phyloP scores from a whole-genome alignment of 139 green algal species.

The Tetraselmis striata region DNA sequence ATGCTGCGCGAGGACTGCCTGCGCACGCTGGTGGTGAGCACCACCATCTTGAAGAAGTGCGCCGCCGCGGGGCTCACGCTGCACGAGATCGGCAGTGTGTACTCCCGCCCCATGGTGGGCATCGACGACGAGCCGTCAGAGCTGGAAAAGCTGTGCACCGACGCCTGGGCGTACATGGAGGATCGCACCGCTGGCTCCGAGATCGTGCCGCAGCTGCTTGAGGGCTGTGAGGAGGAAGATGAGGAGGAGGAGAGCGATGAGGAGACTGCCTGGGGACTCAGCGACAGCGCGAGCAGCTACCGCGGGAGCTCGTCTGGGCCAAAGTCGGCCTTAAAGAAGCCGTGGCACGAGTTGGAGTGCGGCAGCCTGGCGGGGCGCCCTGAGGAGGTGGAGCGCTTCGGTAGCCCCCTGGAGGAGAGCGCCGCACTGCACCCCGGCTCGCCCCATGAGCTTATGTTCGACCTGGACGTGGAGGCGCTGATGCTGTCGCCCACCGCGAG shows the following conservation, averaged over 20 bases:
- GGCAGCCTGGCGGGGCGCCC: not conserved
- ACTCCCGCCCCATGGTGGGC: slow-evolving; percentile 71
- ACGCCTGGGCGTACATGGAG: slow-evolving; percentile 33
- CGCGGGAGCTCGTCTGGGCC: not conserved
- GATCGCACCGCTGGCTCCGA: too few species aligned
- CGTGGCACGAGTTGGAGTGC: too few species aligned
- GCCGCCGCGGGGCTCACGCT: slow-evolving; percentile 72
- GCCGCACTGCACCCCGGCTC: not conserved
- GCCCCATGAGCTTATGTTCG: not conserved
- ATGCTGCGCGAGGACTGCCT: slow-evolving; percentile 77
- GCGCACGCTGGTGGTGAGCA: slow-evolving; percentile 82
- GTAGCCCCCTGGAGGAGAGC: not conserved
- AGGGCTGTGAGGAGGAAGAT: slow-evolving; percentile 12
- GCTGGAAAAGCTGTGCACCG: slow-evolving; percentile 68
- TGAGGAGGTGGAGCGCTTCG: not conserved
- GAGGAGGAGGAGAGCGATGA: slow-evolving; percentile 10
- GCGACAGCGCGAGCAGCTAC: not conserved
- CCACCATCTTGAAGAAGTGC: slow-evolving; percentile 75
- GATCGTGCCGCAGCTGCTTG: too few species aligned
- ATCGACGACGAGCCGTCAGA: slow-evolving; percentile 74
- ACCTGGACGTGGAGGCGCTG: not conserved
- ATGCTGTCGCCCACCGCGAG: too few species aligned
- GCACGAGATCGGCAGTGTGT: slow-evolving; percentile 79
- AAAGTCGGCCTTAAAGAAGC: too few species aligned
- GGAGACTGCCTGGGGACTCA: not conserved